Conservation (phyloP, 805 yeast species). For the Kodamaea nitidulidarum region DNA sequence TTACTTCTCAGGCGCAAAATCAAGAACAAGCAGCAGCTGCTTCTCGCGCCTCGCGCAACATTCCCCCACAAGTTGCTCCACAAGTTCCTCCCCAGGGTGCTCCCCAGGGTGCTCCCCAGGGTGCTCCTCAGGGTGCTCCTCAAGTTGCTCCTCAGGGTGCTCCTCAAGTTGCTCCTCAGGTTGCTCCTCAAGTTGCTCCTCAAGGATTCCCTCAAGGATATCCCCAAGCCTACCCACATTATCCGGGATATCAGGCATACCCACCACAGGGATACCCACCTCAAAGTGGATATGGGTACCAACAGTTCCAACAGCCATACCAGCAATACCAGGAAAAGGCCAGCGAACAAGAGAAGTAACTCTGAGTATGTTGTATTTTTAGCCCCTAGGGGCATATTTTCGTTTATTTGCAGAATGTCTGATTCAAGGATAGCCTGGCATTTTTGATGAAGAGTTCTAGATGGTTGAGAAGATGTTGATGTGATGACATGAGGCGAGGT, state of each 20-base stretch:
- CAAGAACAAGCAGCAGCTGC: too few relatives aligned
- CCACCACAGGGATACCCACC: conserved; percentile 17
- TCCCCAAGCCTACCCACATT: conserved; percentile 11
- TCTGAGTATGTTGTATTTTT: background rate
- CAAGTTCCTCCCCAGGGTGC: conserved; percentile 9
- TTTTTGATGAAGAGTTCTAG: background rate
- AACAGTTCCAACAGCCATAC: conserved; percentile 22
- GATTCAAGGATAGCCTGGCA: background rate
- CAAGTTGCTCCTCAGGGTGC: conserved; percentile 9
- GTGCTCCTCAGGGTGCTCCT: conserved; percentile 8
- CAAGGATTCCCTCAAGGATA: conserved; percentile 13
- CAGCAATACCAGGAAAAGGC: conserved; percentile 15
- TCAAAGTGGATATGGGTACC: conserved; percentile 12
- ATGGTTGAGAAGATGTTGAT: background rate
- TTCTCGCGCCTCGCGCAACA: too few relatives aligned
- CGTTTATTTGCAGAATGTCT: too few relatives aligned
- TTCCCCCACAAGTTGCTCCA: too few relatives aligned
- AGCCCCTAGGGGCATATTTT: conserved; percentile 1
- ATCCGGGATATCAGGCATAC: conserved; percentile 7
- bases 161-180: conserved; percentile 13
- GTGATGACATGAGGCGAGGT: background rate
- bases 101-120: conserved; percentile 6
- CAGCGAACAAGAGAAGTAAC: background rate
- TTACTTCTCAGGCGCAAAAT: too few relatives aligned
- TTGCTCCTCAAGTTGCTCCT: conserved; percentile 13